These are phyloP conservation scores for Globisporangium polare DNA, from an alignment of 352 stramenopile genomes.

Conservation along the genomic window DNA sequence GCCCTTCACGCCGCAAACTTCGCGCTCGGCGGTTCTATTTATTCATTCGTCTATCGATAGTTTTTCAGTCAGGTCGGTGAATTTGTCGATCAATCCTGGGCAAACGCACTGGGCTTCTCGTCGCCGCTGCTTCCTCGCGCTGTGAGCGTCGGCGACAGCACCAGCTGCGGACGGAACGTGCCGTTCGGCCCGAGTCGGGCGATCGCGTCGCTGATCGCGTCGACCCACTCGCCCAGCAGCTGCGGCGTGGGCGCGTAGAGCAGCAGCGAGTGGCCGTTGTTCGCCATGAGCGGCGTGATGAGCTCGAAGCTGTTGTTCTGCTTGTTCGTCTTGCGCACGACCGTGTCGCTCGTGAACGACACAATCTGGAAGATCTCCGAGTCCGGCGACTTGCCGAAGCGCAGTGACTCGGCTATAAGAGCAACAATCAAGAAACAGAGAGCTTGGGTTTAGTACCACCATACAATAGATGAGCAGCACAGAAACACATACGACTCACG, in stretches of 20 bases:
- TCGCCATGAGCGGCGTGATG: constrained; percentile 66
- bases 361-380: constrained; percentile 74
- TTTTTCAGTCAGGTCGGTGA: not conserved
- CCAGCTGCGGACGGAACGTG: not conserved
- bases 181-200: constrained; percentile 12
- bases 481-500: constrained; percentile 16
- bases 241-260: constrained; percentile 50
- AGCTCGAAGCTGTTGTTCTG: constrained; percentile 79
- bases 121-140: not conserved
- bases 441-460: not conserved
- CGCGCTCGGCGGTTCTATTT: constrained; percentile 8
- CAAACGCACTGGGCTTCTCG: constrained; percentile 1
- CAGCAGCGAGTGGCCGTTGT: constrained; percentile 58
- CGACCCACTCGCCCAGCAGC: constrained; percentile 57
- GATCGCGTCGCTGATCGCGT: constrained; percentile 52
- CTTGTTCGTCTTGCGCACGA: constrained; percentile 67
- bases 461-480: not conserved
- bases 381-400: constrained; percentile 64
- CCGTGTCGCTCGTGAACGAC: constrained; percentile 54
- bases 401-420: constrained; percentile 44
- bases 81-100: not conserved
- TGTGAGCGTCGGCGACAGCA: constrained; percentile 6
- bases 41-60: constrained; percentile 6
- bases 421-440: not conserved
- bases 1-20: not conserved